These are phyloP conservation scores for Stephania cephalantha DNA, from an alignment of 164 flowering plant genomes.

Conservation along the genomic window DNA sequence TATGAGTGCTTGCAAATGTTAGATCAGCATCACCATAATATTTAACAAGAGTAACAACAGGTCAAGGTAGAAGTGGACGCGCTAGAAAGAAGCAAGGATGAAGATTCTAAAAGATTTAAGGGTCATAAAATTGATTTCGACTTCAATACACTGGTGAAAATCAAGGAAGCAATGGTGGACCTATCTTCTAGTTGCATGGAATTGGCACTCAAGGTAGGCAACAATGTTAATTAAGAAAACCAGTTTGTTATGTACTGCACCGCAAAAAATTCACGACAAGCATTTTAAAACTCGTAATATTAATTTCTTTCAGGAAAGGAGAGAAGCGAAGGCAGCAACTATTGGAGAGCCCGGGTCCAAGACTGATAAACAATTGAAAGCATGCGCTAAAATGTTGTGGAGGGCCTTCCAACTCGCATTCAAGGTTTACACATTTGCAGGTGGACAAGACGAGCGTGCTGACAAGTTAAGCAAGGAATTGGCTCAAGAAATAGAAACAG, in stretches of 20 bases:
- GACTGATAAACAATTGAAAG: slow-evolving; percentile 25
- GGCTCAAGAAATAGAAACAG: slow-evolving; percentile 63
- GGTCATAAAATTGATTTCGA: slow-evolving; percentile 61
- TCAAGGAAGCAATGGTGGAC: slow-evolving; percentile 84
- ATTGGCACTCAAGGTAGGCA: slow-evolving; percentile 58
- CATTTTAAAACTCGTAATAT: neutral
- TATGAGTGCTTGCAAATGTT: neutral
- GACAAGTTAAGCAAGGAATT: slow-evolving; percentile 58
- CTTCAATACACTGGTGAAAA: slow-evolving; percentile 46
- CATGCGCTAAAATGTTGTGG: slow-evolving; percentile 55
- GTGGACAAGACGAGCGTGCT: slow-evolving; percentile 84
- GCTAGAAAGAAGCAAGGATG: slow-evolving; percentile 71
- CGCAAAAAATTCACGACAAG: neutral
- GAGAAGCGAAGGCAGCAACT: slow-evolving; percentile 31
- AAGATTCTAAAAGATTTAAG: slow-evolving; percentile 61
- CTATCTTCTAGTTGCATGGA: slow-evolving; percentile 81
- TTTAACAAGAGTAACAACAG: slow-evolving; percentile 20
- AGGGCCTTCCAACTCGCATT: slow-evolving; percentile 79
- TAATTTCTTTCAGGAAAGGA: slow-evolving; percentile 34
- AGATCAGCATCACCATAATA: neutral
- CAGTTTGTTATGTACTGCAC: neutral
- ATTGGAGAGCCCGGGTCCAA: slow-evolving; percentile 21
- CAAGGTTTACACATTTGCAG: slow-evolving; percentile 71
- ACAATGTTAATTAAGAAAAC: neutral
- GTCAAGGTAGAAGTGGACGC: slow-evolving; percentile 66